Conservation (phyloP, 371 early-diverging fungal genomes). For the Rhizomucor pusillus region DNA sequence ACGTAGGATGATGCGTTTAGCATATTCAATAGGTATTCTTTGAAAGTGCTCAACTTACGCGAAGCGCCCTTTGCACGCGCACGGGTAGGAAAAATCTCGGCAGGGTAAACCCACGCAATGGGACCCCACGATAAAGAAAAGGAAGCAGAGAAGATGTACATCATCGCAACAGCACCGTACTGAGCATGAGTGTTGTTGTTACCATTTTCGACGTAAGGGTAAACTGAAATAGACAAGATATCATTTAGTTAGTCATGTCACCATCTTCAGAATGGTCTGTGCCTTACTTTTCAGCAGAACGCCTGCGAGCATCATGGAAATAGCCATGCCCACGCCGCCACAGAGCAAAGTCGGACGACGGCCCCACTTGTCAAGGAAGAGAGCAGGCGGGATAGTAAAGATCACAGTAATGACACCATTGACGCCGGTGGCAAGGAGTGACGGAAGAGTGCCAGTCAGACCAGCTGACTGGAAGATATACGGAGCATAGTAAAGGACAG, state of each 20-base stretch:
- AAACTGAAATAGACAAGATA: conserved; percentile 3
- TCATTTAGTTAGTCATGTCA: conserved; percentile 16
- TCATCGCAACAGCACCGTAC: conserved; percentile 23
- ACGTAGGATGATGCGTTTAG: too few species aligned
- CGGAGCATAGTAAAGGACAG: conserved; percentile 28
- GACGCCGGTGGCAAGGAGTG: conserved; percentile 25
- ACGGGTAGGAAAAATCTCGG: conserved; percentile 71
- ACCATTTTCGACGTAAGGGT: conserved; percentile 13
- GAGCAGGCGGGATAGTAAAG: conserved; percentile 19
- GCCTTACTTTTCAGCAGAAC: conserved; percentile 29
- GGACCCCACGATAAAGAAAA: conserved; percentile 65
- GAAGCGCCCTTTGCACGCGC: conserved; percentile 15
- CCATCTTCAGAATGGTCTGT: conserved; percentile 16
- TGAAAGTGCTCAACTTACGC: not conserved
- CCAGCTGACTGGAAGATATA: conserved; percentile 23
- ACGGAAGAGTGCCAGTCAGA: conserved; percentile 15
- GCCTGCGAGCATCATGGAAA: conserved; percentile 22
- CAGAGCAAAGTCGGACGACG: conserved; percentile 13
- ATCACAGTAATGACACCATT: conserved; percentile 23
- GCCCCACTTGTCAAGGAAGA: conserved; percentile 20
- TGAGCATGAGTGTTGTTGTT: conserved; percentile 19
- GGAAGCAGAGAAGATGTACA: conserved; percentile 19
- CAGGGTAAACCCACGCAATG: conserved; percentile 85
- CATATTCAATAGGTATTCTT: not conserved
- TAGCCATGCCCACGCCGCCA: conserved; percentile 20